phyloP scores from a whole-genome alignment of 192 early-diverging fungal species.

The Obelidium mucronatum region DNA sequence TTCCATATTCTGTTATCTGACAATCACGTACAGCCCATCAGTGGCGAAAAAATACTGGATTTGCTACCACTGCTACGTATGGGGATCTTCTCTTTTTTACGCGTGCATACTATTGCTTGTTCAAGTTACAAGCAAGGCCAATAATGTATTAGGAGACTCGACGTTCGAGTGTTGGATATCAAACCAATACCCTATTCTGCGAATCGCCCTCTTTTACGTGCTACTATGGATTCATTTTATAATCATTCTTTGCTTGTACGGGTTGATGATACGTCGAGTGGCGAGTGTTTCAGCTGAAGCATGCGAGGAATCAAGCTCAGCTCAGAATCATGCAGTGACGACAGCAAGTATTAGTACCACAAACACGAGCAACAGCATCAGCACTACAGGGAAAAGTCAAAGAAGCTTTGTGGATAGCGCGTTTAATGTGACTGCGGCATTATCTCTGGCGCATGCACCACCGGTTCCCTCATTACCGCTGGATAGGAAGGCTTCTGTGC shows the following conservation, averaged over 20 bases:
- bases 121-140: neutral
- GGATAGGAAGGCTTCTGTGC: too few species aligned
- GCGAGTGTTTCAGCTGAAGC: too few species aligned
- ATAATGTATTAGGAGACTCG: slow-evolving; percentile 2
- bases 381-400: neutral
- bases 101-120: neutral
- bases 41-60: neutral
- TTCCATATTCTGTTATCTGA: slow-evolving; percentile 12
- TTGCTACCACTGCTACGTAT: neutral
- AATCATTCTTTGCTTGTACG: neutral
- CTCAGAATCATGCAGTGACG: too few species aligned
- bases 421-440: neutral
- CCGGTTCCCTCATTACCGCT: too few species aligned
- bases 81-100: neutral
- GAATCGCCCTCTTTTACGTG: slow-evolving; percentile 11
- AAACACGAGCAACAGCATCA: neutral
- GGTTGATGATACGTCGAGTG: too few species aligned
- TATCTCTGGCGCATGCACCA: too few species aligned
- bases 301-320: too few species aligned
- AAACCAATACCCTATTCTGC: neutral
- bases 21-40: neutral
- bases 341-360: too few species aligned
- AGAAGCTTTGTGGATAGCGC: neutral
- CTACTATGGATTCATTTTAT: slow-evolving; percentile 27
- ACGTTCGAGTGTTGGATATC: slow-evolving; percentile 30